Base-by-base conservation (phyloP, 495 filamentous ascomycete genomes). In the Talaromyces borbonicus region DNA sequence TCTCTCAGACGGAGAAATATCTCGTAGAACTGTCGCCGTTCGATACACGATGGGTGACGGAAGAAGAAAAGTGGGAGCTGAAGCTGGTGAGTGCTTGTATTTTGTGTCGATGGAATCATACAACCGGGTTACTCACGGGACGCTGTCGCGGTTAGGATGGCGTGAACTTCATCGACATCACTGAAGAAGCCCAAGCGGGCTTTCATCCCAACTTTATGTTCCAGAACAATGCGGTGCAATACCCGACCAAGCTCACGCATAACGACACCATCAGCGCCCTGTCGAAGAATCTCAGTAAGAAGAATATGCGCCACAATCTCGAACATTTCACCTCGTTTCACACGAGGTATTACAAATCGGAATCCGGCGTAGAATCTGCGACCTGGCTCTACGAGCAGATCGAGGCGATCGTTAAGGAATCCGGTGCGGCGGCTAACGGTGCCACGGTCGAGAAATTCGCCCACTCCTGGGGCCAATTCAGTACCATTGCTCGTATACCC, bases 131-230 rank as follows among this genome's bases (percentile, higher is more conserved):
- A 25, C 9, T 33, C 27, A 8, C 35, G 31, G 9, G 32, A 36
- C 11, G 16, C 24, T n/a, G n/a, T n/a, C n/a, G n/a, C n/a, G n/a
- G 37, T 54, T 49, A 94, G 90, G 70, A 84, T 53, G 87, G 88
- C 40, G 68, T 80, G 35, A 88, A 83, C 52, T 98, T 98, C 69
- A 94, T 98, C 73, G 92, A 98, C 63, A 85, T 98, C 54, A 95
- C 92, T 45, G 76, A 85, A 36, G 68, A 70, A 43, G 58, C 54
- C 25, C 62, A 65, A 31, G 56, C 64, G 12, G 67, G 65, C 4
- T 50, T 51, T 35, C 59, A 62, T 40, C 57, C 57, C 15, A 56
- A 58, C 8, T 51, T 63, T 16, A n/a, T n/a, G n/a, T 38, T 55
- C 31, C 47, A 54, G 16, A 54, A 48, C 50, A 53, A 57, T 44